Conservation (phyloP, 805 yeast species). For the Dipodascopsis tothii region DNA sequence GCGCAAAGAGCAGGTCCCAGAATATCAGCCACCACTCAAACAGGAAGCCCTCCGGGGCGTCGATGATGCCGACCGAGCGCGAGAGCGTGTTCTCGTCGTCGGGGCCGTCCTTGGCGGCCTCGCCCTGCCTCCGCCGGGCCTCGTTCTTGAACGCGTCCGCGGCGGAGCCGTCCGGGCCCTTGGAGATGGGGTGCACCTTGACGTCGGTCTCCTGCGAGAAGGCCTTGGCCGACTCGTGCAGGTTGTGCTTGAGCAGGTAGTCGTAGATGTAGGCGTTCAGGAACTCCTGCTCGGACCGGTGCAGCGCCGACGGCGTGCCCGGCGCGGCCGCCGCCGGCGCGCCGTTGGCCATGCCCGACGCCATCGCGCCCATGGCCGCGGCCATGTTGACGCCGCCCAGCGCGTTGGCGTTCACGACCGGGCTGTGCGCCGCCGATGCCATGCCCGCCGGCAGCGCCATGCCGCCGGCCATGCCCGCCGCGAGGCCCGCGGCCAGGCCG, state of each 20-base stretch:
- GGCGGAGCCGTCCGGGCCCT: constrained; percentile 6
- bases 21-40: constrained; percentile 95
- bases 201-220: constrained; percentile 74
- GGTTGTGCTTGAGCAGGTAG: constrained; percentile 65
- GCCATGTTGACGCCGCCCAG: no score
- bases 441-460: no score
- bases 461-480: no score
- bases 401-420: no score
- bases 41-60: constrained; percentile 79
- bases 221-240: constrained; percentile 62
- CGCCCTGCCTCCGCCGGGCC: neutral
- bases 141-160: neutral
- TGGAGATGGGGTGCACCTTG: constrained; percentile 34
- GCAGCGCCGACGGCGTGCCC: constrained; percentile 7
- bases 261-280: constrained; percentile 83
- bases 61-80: constrained; percentile 38
- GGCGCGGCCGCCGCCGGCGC: no score
- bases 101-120: neutral
- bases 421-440: no score
- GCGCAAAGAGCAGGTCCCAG: constrained; percentile 87
- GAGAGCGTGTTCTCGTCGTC: constrained; percentile 4
- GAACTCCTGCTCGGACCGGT: constrained; percentile 22
- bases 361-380: no score
- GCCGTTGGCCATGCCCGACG: no score
- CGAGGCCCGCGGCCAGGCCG: no score